A percentile compares a stretch with the other conserved stretches of the same genome.
These are phyloP conservation scores for Pleurotus cornucopiae DNA, from an alignment of 768 basidiomycete species.

Conservation along the genomic window DNA sequence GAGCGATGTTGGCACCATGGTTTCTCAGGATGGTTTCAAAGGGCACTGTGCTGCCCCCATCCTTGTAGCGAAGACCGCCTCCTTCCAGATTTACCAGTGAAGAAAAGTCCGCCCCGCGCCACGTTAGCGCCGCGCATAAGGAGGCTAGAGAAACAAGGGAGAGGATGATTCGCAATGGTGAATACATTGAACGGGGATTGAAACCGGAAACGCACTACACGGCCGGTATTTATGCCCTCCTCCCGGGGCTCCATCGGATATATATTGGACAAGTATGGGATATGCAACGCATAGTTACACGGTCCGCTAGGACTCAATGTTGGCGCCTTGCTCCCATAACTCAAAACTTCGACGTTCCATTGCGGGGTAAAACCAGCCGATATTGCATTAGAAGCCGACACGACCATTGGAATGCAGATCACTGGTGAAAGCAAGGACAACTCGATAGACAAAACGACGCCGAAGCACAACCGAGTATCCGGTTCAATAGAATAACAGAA, in stretches of 20 bases:
- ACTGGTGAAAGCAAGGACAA: too few relatives aligned
- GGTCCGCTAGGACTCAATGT: too few relatives aligned
- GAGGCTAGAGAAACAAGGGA: constrained; percentile 17
- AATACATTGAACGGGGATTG: not conserved
- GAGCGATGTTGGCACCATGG: constrained; percentile 54
- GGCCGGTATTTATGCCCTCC: not conserved
- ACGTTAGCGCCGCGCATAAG: constrained; percentile 34
- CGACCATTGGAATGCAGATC: too few relatives aligned
- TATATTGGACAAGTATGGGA: not conserved
- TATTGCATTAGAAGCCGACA: too few relatives aligned
- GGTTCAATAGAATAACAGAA: too few relatives aligned
- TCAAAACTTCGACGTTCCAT: too few relatives aligned
- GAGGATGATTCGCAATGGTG: constrained; percentile 5
- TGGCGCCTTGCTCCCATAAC: too few relatives aligned
- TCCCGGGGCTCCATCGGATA: constrained; percentile 16
- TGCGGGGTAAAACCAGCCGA: too few relatives aligned
- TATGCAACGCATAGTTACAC: too few relatives aligned
- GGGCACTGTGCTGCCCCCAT: constrained; percentile 13
- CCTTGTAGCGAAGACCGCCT: constrained; percentile 29
- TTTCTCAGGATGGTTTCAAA: constrained; percentile 52
- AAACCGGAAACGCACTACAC: constrained; percentile 10
- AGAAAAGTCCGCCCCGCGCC: constrained; percentile 54
- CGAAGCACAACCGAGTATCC: too few relatives aligned
- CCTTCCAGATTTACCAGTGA: constrained; percentile 51
- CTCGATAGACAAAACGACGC: too few relatives aligned